Conservation (phyloP, 257 asterid species). For the Craterostigma plantagineum region DNA sequence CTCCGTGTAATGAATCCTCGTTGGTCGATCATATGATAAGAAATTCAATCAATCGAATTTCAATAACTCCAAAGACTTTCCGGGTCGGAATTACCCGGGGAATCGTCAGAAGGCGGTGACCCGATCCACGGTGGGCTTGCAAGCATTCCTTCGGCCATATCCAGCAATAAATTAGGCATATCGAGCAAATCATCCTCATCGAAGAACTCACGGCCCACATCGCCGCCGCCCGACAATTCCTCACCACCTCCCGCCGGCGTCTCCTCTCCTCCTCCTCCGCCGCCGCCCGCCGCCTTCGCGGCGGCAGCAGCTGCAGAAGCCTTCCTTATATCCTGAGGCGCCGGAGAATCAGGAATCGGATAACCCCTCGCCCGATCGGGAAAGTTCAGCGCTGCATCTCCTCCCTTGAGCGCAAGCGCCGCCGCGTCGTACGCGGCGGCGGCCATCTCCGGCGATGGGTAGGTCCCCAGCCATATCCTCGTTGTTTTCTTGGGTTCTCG, state of each 20-base stretch:
- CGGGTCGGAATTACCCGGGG: background rate
- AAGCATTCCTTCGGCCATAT: slow-evolving; percentile 5
- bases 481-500: slow-evolving; percentile 4
- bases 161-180: slow-evolving; percentile 3
- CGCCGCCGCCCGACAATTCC: no score
- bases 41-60: no score
- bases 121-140: slow-evolving; percentile 1
- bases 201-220: background rate
- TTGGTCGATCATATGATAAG: no score
- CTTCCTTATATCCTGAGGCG: background rate
- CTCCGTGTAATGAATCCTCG: no score
- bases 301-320: slow-evolving; percentile 1
- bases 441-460: slow-evolving; percentile 4
- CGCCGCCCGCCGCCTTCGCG: background rate
- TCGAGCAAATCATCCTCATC: slow-evolving; percentile 3
- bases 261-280: background rate
- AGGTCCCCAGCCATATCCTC: slow-evolving; percentile 6
- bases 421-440: slow-evolving; percentile 7
- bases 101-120: background rate
- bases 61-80: slow-evolving; percentile 1
- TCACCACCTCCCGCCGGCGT: background rate
- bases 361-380: background rate
- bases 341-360: slow-evolving; percentile 1
- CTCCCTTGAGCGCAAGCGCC: slow-evolving; percentile 2
- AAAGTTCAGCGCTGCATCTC: background rate